phyloP scores from a whole-genome alignment of 306 rosid species.

The Styphnolobium japonicum region DNA sequence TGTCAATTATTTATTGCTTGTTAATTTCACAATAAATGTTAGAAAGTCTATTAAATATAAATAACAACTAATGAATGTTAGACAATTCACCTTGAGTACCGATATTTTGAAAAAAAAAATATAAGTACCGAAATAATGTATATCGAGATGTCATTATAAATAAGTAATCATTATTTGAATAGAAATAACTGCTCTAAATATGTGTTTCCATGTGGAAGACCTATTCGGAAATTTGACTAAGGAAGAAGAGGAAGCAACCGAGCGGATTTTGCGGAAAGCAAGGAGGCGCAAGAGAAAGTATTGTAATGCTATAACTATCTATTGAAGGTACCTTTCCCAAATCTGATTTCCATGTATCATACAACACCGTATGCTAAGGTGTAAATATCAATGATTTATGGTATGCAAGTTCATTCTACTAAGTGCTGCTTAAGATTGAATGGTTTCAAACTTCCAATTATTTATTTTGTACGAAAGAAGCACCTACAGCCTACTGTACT shows the following conservation, averaged over 20 bases:
- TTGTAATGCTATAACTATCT: slow-evolving; percentile 51
- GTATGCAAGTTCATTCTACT: background rate
- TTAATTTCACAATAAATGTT: no score
- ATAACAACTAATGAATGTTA: no score
- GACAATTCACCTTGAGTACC: no score
- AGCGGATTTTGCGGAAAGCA: slow-evolving; percentile 73
- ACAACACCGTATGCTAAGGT: background rate
- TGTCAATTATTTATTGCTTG: no score
- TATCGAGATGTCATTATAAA: background rate
- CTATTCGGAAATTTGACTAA: slow-evolving; percentile 37
- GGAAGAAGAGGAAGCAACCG: slow-evolving; percentile 69
- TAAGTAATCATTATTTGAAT: background rate
- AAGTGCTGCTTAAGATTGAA: background rate
- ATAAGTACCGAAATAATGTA: no score
- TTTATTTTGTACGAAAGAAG: background rate
- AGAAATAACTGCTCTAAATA: slow-evolving; percentile 25
- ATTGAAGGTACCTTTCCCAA: slow-evolving; percentile 54
- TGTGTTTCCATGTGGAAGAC: slow-evolving; percentile 36
- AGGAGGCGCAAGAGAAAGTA: slow-evolving; percentile 84
- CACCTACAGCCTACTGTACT: background rate
- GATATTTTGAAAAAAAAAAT: no score
- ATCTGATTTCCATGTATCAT: slow-evolving; percentile 3
- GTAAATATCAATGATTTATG: background rate
- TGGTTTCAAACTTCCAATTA: background rate
- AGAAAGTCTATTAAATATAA: no score